Evolutionary conservation across 2,329 filamentous ascomycete genomes (phyloP), one percentile per base, ranked within the genome.

Genomic region (Endothia cerciana): DNA sequence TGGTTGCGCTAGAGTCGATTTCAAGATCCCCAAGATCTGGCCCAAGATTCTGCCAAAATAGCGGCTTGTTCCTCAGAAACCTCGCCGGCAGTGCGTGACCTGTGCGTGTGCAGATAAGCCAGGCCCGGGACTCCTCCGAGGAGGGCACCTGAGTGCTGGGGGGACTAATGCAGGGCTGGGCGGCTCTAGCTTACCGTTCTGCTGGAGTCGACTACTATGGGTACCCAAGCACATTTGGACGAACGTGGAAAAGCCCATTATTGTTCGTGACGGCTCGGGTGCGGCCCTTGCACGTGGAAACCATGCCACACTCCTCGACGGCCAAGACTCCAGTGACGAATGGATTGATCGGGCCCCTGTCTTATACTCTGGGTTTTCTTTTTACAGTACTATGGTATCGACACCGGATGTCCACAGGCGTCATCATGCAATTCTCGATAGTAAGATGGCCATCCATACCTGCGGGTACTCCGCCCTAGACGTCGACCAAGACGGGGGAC

Each of bases 51-150:
- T 8, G 17, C 56, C 38, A 43, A 59, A 17, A n/a, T 33, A 11
- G 25, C 15, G 40, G 36, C 22, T 19, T 30, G 15, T 19, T 17
- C n/a, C n/a, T 15, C n/a, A 2, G 4, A 13, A 60, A 49, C 22
- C 22, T 28, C 25, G 22, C 10, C 45, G 47, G 47, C 47, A 51
- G 15, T 25, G 47, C 10, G 15, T 51, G 47, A 51, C 47, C 47
- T 25, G 22, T 51, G 47, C 47, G 47, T 13, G 47, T 30, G 28
- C 17, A 51, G 58, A 60, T 60, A 47, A 60, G 40, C 40, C 40
- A 45, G 15, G 22, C 47, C 58, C 58, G 40, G 47, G 8, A 28
- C 25, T 11, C 15, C 40, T n/a, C 40, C 40, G 25, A 60, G 30
- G 25, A 60, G 30, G 22, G n/a, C 10, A 60, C n/a, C 15, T 30